phyloP scores from a whole-genome alignment of 495 filamentous ascomycete species.

The Hypoxylon lenormandii region DNA sequence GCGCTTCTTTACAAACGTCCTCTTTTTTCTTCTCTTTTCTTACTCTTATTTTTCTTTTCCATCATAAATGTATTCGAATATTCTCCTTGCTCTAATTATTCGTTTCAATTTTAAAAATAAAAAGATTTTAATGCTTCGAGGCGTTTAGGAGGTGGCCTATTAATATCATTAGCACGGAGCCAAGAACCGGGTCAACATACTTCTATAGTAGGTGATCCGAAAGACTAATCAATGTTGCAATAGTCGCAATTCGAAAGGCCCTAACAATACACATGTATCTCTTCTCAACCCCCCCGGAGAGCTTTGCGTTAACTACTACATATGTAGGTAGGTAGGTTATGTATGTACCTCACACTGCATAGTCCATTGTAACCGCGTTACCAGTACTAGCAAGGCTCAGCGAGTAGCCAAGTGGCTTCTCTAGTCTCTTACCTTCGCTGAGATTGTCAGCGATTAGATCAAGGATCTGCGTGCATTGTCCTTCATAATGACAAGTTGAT shows the following conservation, averaged over 20 bases:
- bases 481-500: not conserved
- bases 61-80: too few relatives aligned
- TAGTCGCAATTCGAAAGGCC: conserved; percentile 37
- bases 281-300: conserved; percentile 6
- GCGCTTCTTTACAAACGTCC: not conserved
- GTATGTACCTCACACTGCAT: conserved; percentile 1
- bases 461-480: conserved; percentile 23
- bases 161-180: conserved; percentile 24
- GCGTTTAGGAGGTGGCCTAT: conserved; percentile 1
- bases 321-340: too few relatives aligned
- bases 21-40: conserved; percentile 5
- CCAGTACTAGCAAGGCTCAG: conserved; percentile 25
- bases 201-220: conserved; percentile 29
- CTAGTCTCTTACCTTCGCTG: conserved; percentile 1
- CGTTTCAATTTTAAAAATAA: not conserved
- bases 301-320: too few relatives aligned
- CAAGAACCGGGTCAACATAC: conserved; percentile 36
- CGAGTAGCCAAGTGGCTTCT: conserved; percentile 11
- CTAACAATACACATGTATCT: conserved; percentile 8
- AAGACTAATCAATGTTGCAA: conserved; percentile 22
- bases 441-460: conserved; percentile 15
- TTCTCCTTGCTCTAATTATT: not conserved
- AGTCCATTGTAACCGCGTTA: conserved; percentile 14
- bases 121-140: conserved; percentile 10
- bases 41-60: conserved; percentile 5